Conservation (phyloP, 2,329 filamentous ascomycete species). For the Calonectria henricotiae region DNA sequence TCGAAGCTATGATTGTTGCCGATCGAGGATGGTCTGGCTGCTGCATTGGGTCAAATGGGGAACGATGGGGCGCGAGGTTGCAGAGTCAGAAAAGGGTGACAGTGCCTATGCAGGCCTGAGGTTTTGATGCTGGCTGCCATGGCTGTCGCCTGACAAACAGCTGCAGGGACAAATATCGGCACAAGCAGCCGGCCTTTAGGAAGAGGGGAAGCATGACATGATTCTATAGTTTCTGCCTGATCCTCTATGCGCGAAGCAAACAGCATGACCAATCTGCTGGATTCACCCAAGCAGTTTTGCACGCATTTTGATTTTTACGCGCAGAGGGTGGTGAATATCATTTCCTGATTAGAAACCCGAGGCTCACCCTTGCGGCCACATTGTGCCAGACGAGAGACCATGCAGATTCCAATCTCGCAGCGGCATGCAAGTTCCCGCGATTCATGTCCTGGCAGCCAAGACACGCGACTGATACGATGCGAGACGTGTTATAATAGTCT, state of each 20-base stretch:
- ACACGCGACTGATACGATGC: constrained; percentile 2
- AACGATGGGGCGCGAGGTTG: not conserved
- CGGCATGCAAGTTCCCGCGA: constrained; percentile 22
- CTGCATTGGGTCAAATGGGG: no score
- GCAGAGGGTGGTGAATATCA: constrained; percentile 1
- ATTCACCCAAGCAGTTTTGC: constrained; percentile 7
- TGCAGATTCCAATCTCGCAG: constrained; percentile 22
- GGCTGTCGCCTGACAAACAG: not conserved
- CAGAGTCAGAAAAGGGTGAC: not conserved
- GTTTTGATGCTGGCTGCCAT: not conserved
- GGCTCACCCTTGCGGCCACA: not conserved
- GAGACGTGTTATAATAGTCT: not conserved
- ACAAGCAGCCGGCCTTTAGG: not conserved
- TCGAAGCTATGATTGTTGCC: not conserved
- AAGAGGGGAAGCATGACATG: not conserved
- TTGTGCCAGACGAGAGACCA: constrained; percentile 12
- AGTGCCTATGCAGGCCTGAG: not conserved
- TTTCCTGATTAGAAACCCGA: not conserved
- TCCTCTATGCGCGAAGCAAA: not conserved
- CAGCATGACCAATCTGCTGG: not conserved
- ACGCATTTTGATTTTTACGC: not conserved
- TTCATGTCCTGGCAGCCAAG: constrained; percentile 1
- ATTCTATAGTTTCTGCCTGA: constrained; percentile 2
- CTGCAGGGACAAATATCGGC: not conserved
- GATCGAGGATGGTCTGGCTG: not conserved